Conservation (phyloP, 116 monocot genomes). For the Dioscorea cayenensis region DNA sequence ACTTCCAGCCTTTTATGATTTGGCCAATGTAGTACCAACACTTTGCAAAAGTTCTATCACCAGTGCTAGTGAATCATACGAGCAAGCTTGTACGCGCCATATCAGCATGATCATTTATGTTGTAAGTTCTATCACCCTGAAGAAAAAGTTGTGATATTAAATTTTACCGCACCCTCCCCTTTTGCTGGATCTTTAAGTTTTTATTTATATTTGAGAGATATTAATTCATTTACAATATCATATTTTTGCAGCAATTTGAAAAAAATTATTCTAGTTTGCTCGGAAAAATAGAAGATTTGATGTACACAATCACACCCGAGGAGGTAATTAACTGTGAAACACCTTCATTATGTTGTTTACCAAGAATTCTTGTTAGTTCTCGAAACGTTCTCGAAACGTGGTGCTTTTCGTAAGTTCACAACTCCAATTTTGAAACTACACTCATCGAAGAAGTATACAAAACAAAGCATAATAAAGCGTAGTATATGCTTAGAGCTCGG, state of each 20-base stretch:
- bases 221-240: neutral
- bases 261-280: constrained; percentile 80
- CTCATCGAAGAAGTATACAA: neutral
- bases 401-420: neutral
- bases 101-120: no score
- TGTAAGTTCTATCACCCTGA: constrained; percentile 17
- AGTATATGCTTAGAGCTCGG: no score
- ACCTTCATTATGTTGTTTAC: neutral
- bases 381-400: no score
- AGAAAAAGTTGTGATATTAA: neutral
- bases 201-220: neutral
- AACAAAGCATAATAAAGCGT: no score
- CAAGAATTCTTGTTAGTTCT: no score
- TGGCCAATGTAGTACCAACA: constrained; percentile 98
- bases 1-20: constrained; percentile 88
- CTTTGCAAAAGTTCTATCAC: constrained; percentile 95
- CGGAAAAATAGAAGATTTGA: constrained; percentile 80
- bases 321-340: constrained; percentile 49
- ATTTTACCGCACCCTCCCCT: neutral
- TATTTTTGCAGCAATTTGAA: constrained; percentile 81
- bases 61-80: constrained; percentile 95
- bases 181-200: neutral
- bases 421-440: neutral
- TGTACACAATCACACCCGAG: constrained; percentile 78
- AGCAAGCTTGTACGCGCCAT: constrained; percentile 89